Evolutionary conservation across 495 filamentous ascomycete genomes (phyloP), one percentile per base, ranked within the genome.

Genomic region (Chlorociboria aeruginascens): DNA sequence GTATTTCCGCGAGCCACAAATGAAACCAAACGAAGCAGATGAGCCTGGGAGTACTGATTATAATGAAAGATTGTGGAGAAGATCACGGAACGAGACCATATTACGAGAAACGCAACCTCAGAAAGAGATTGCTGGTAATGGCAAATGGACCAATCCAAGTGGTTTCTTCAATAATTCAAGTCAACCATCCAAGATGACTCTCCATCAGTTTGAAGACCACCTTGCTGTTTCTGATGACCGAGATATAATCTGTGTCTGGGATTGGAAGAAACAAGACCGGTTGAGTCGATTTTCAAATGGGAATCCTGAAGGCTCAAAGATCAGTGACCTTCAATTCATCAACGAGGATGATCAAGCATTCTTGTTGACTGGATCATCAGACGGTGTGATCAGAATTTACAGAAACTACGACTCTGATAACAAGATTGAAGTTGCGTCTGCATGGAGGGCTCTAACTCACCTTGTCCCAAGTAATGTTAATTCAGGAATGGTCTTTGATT

Each of bases 1-100:
- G 68, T 97, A 99, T 62, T 99, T 96, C 76, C 86, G 92, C 37
- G 89, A 99, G 64, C 93, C 93, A 36, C 92, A 99, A 65, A 99
- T 99, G 92, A 92, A 90, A 59, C 81, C 86, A 11, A 86, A 82
- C 44, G 92, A 99, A 56, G 84, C 89, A 25, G 92, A 99, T 51
- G 92, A 99, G 63, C 92, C 92, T 16, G 92, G 92, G 10, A 94
- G 86, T 53, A 80, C 86, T n/a, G 89, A 97, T 57, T 97, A 99
- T 65, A 99, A 99, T 61, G 77, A 88, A 54, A 79, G 92, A 14
- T 70, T 99, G 3, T 99, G 93, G 93, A 74, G 92, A 43, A 75
- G 92, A 46, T 82, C 86, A 40, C 82, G 92, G 35, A 99, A 99
- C 54, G 92, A 99, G 60, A 80, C 76, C 42, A 95, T 95, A 49